Conservation (phyloP, 176 grass and related monocot species). For the Cenchrus purpureus region DNA sequence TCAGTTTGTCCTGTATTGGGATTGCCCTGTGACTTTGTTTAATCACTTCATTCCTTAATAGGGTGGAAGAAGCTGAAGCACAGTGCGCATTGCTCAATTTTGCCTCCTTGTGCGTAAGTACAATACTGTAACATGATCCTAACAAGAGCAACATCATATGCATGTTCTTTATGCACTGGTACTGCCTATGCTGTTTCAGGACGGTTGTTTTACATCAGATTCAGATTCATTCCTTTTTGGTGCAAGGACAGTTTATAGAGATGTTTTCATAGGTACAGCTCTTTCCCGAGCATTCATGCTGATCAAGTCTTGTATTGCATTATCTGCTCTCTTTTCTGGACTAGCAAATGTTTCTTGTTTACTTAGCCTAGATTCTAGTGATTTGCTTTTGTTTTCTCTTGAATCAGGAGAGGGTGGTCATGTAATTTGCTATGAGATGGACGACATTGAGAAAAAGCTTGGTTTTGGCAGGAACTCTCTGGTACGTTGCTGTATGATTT, state of each 20-base stretch:
- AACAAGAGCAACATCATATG: neutral
- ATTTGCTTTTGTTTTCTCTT: conserved; percentile 41
- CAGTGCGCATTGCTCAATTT: conserved; percentile 85
- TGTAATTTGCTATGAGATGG: conserved; percentile 90
- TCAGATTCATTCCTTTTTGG: conserved; percentile 97
- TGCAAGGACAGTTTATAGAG: conserved; percentile 94
- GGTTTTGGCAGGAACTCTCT: conserved; percentile 92
- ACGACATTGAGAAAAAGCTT: conserved; percentile 87
- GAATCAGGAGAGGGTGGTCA: conserved; percentile 74
- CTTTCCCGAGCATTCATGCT: conserved; percentile 10
- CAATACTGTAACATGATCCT: neutral
- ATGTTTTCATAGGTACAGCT: conserved; percentile 76
- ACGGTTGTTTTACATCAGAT: conserved; percentile 93
- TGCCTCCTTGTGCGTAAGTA: conserved; percentile 80
- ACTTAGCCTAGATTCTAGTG: conserved; percentile 20
- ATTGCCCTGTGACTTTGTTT: neutral
- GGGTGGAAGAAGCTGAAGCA: conserved; percentile 95
- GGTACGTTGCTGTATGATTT: conserved; percentile 50
- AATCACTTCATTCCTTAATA: conserved; percentile 36
- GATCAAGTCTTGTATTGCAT: conserved; percentile 11
- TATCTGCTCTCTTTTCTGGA: neutral
- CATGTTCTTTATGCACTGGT: conserved; percentile 34
- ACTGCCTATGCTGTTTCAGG: conserved; percentile 51
- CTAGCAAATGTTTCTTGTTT: conserved; percentile 35
- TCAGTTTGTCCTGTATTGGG: neutral